Percentiles rank a stretch among this genome's conserved stretches.
These are phyloP conservation scores for Cyberlindnera suaveolens DNA, from an alignment of 805 yeast species.

Conservation along the genomic window DNA sequence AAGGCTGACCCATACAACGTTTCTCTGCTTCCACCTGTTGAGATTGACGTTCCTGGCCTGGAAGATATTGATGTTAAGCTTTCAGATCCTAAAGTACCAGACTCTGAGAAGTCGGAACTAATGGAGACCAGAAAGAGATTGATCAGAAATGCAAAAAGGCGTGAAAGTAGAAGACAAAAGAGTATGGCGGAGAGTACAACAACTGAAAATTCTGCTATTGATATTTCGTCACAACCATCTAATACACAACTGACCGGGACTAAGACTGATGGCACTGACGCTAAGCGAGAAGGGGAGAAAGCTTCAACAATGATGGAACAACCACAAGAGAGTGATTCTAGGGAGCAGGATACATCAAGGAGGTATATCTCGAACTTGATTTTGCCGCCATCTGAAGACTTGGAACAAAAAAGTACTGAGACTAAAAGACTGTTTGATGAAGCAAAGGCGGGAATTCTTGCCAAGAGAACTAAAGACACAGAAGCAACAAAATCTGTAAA, in stretches of 20 bases:
- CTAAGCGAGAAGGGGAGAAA: too few species aligned
- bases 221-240: too few species aligned
- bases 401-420: constrained; percentile 1
- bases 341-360: background rate
- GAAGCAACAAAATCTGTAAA: background rate
- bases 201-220: too few species aligned
- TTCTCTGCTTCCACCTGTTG: background rate
- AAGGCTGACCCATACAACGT: background rate
- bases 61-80: background rate
- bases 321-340: background rate
- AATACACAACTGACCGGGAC: too few species aligned
- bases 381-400: constrained; percentile 4
- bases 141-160: constrained; percentile 6
- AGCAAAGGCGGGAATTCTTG: constrained; percentile 10
- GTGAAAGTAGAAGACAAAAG: constrained; percentile 1
- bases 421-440: constrained; percentile 7
- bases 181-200: background rate
- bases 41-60: background rate
- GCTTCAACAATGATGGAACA: too few species aligned
- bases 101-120: background rate
- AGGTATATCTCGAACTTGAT: constrained; percentile 1
- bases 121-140: constrained; percentile 6
- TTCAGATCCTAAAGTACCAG: background rate
- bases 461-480: constrained; percentile 5
- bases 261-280: too few species aligned